Conservation (phyloP, 192 early-diverging fungal genomes). For the Glomus cerebriforme region DNA sequence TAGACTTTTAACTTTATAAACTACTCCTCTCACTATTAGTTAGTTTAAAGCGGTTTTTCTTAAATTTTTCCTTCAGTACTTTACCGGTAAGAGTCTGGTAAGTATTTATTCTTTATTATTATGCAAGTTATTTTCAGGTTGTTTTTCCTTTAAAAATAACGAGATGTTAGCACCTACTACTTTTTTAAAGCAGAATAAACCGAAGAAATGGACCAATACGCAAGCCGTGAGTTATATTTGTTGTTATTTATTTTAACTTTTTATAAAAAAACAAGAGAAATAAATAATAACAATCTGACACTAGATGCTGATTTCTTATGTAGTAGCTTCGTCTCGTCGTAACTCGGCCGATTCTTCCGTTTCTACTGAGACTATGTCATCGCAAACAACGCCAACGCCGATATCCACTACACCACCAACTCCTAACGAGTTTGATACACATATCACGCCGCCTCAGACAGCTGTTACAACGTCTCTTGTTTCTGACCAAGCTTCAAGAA, state of each 20-base stretch:
- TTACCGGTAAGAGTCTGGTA: slow-evolving; percentile 18
- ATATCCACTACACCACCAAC: slow-evolving; percentile 29
- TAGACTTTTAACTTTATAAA: neutral
- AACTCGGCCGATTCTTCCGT: slow-evolving; percentile 16
- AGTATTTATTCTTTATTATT: slow-evolving; percentile 14
- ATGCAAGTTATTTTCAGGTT: neutral
- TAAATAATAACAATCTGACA: neutral
- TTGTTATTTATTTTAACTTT: neutral
- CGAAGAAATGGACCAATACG: neutral
- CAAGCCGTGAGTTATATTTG: slow-evolving; percentile 6
- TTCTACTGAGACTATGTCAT: slow-evolving; percentile 13
- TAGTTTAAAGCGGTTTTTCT: neutral
- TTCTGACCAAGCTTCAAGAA: slow-evolving; percentile 1
- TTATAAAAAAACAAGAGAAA: neutral
- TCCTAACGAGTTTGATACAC: slow-evolving; percentile 14
- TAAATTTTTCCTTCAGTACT: neutral
- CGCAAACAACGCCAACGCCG: slow-evolving; percentile 25
- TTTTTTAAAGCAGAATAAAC: slow-evolving; percentile 5
- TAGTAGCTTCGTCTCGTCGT: slow-evolving; percentile 12
- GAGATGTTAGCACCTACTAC: slow-evolving; percentile 10
- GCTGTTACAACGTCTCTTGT: neutral
- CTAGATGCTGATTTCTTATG: neutral
- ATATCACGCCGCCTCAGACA: slow-evolving; percentile 14
- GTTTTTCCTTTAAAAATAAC: neutral
- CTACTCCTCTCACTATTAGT: slow-evolving; percentile 8